phyloP scores from a whole-genome alignment of 2,329 filamentous ascomycete species.

The Sphaerulina vaccinii region DNA sequence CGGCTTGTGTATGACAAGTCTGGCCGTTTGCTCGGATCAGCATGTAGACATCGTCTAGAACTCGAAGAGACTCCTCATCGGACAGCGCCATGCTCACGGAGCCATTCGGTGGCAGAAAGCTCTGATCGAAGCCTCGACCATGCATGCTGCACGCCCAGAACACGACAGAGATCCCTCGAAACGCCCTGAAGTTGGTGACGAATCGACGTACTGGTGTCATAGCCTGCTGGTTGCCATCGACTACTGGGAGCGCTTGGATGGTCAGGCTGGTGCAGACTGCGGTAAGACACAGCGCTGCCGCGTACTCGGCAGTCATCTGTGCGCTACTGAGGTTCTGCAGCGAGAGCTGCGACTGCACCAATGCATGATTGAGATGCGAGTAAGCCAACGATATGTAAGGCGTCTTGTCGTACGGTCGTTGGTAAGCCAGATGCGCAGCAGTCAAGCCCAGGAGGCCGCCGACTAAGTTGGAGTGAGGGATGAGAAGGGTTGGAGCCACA shows the following conservation, averaged over 20 bases:
- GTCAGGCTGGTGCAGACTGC: slow-evolving; percentile 5
- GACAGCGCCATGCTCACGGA: neutral
- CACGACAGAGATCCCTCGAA: slow-evolving; percentile 5
- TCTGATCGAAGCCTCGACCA: slow-evolving; percentile 6
- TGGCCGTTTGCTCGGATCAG: neutral
- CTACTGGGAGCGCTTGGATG: slow-evolving; percentile 3
- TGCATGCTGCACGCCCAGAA: slow-evolving; percentile 9
- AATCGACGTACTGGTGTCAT: slow-evolving; percentile 2
- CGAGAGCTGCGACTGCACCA: slow-evolving; percentile 1
- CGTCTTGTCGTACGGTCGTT: slow-evolving; percentile 1
- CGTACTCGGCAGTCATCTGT: neutral
- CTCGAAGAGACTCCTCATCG: neutral
- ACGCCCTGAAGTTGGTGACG: slow-evolving; percentile 4
- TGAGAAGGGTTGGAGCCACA: neutral
- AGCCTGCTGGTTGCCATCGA: neutral
- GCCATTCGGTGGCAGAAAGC: slow-evolving; percentile 1
- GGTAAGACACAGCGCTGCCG: slow-evolving; percentile 2
- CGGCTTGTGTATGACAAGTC: neutral
- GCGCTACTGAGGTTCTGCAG: neutral
- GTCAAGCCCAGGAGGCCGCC: slow-evolving; percentile 3
- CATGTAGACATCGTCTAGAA: neutral
- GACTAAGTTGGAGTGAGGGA: slow-evolving; percentile 1
- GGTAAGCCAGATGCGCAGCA: slow-evolving; percentile 2
- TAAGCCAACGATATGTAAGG: neutral
- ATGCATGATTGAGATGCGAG: slow-evolving; percentile 4